Base-by-base conservation (phyloP, 208 protist species). In the Leishmania mexicana region DNA sequence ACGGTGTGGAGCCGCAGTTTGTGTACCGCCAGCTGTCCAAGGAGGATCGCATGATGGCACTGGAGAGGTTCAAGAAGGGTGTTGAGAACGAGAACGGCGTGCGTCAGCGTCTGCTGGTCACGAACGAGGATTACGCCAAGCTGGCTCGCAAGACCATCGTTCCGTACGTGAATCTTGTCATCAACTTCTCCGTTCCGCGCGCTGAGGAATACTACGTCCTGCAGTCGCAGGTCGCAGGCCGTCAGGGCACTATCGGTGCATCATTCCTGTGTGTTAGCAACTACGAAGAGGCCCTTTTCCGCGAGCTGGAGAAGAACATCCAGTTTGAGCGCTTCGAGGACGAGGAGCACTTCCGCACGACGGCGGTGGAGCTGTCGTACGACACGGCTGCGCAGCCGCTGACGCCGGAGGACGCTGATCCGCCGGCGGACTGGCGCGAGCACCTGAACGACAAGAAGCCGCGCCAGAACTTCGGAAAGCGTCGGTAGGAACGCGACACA, bases 61-160 rank as follows among this genome's bases (percentile, higher is more conserved):
- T 98, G 3, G 92, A 97, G 84, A 83, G 83, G 68, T 98, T 98
- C 83, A 98, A 98, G 90, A 89, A 93, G 38, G 95, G 95, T 67
- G 89, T 91, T 40, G 77, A 71, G 60, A 96, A 96, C 80, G 89
- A 94, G 40, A 87, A 94, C 71, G 95, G 95, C 75, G 87, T 96
- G 81, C 86, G 84, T 73, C 86, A 98, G 86, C 94, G 95, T n/a
- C 89, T 98, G 67, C 88, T 98, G 64, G 90, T 98, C 70, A 96
- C 95, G 24, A 97, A 87, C 84, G 93, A 96, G 75, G 95, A 98
- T 85, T 98, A 98, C 85, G 95, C 95, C 64, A 97, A 97, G 87
- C 81, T 97, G 62, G 94, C 95, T 19, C 91, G 93, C 68, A 97
- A 97, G 82, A 95, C 88, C 17, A 58, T 96, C 67, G 93, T 98